These are phyloP conservation scores for Starmerella floricola DNA, from an alignment of 805 yeast genomes.

Conservation along the genomic window DNA sequence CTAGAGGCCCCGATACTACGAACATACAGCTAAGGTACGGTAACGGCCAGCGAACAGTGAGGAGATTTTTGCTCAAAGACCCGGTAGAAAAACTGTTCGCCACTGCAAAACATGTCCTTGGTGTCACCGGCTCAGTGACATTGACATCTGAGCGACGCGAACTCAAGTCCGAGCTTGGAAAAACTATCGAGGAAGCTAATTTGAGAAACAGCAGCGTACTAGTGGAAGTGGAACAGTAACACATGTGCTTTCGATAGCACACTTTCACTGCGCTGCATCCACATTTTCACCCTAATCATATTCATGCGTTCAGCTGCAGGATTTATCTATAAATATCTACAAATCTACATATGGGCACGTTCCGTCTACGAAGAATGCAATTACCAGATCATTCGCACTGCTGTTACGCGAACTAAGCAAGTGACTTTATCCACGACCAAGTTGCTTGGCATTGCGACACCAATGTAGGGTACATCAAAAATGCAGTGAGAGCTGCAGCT, in stretches of 20 bases:
- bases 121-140: constrained; percentile 25
- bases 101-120: constrained; percentile 48
- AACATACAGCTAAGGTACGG: constrained; percentile 84
- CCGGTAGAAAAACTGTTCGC: constrained; percentile 50
- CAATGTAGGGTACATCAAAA: constrained; percentile 24
- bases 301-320: too few relatives aligned
- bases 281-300: too few relatives aligned
- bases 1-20: constrained; percentile 38
- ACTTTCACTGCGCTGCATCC: too few relatives aligned
- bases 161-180: constrained; percentile 41
- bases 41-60: constrained; percentile 70
- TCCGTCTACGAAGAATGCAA: not conserved
- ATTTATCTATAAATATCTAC: not conserved
- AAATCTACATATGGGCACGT: not conserved
- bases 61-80: constrained; percentile 51
- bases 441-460: constrained; percentile 4
- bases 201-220: constrained; percentile 70
- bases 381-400: too few relatives aligned
- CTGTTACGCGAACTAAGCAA: constrained; percentile 6
- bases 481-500: constrained; percentile 23
- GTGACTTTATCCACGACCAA: constrained; percentile 22
- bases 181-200: constrained; percentile 60
- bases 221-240: constrained; percentile 38
- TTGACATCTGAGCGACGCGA: constrained; percentile 48
- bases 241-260: too few relatives aligned